phyloP scores from a whole-genome alignment of 2,329 filamentous ascomycete species.

The Tympanopsis confertula region DNA sequence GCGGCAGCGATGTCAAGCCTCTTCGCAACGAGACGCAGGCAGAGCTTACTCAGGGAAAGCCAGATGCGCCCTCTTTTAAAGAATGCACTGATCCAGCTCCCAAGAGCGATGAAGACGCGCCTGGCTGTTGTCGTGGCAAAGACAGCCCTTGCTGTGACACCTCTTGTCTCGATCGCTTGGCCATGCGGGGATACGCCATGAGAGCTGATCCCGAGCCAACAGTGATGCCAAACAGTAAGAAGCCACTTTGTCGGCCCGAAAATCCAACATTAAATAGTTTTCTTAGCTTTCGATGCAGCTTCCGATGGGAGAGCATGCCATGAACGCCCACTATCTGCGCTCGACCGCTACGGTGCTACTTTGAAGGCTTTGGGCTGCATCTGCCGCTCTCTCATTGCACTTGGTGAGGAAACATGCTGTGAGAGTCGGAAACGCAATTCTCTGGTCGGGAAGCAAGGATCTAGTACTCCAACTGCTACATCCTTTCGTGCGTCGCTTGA shows the following conservation, averaged over 20 bases:
- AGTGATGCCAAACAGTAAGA: neutral
- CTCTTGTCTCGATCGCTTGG: constrained; percentile 29
- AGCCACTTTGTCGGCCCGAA: neutral
- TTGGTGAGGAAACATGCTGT: constrained; percentile 40
- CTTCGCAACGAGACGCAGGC: no score
- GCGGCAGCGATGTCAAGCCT: no score
- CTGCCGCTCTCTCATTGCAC: constrained; percentile 35
- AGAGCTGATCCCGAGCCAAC: neutral
- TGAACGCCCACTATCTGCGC: constrained; percentile 20
- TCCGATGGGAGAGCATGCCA: constrained; percentile 2
- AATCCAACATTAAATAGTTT: neutral
- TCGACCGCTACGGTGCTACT: constrained; percentile 25
- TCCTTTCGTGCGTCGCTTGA: neutral
- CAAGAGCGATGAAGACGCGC: neutral
- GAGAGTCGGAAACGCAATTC: constrained; percentile 10
- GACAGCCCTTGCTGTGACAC: constrained; percentile 25
- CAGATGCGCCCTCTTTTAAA: no score
- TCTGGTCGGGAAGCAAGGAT: neutral
- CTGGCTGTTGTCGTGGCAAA: constrained; percentile 28
- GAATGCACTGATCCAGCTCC: no score
- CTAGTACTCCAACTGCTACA: neutral
- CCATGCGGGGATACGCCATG: constrained; percentile 25
- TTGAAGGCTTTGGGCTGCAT: constrained; percentile 39
- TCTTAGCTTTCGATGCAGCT: constrained; percentile 1
- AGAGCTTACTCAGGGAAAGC: no score